phyloP scores from a whole-genome alignment of 805 yeast species.

The Saccharomyces kudriavzevii region DNA sequence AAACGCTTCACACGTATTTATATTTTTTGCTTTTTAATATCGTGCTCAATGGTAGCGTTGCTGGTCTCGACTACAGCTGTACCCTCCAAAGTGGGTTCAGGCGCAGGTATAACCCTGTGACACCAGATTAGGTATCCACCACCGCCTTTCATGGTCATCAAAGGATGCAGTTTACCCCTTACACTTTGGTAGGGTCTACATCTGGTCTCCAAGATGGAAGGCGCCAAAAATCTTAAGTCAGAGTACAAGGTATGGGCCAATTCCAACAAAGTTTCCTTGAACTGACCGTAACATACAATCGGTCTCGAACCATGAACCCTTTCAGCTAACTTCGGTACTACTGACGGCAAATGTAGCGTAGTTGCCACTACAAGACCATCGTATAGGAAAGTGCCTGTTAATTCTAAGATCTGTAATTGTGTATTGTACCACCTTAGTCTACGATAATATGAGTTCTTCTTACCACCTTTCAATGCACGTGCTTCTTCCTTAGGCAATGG shows the following conservation, averaged over 20 bases:
- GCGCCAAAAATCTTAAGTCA: conserved; percentile 71
- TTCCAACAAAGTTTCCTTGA: conserved; percentile 70
- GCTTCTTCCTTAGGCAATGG: conserved; percentile 43
- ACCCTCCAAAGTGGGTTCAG: conserved; percentile 9
- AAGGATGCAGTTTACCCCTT: conserved; percentile 89
- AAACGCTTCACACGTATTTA: not conserved
- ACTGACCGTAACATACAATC: conserved; percentile 71
- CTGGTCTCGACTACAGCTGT: not conserved
- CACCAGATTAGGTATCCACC: conserved; percentile 86
- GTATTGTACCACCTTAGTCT: conserved; percentile 43
- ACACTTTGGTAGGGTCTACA: conserved; percentile 86
- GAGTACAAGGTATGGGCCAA: conserved; percentile 54
- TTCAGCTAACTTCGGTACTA: conserved; percentile 55
- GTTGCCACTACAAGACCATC: conserved; percentile 72
- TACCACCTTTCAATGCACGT: conserved; percentile 46
- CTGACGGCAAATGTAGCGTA: conserved; percentile 58
- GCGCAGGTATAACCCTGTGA: conserved; percentile 61
- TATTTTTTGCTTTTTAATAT: not conserved
- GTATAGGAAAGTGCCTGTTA: conserved; percentile 46
- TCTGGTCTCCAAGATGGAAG: conserved; percentile 71
- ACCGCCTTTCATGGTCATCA: conserved; percentile 86
- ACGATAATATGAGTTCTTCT: conserved; percentile 59
- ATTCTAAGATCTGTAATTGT: conserved; percentile 38
- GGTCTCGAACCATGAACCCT: conserved; percentile 81
- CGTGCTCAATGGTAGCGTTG: not conserved